Evolutionary conservation across 805 yeast genomes (phyloP).

Genomic region (Cyberlindnera veronae): DNA sequence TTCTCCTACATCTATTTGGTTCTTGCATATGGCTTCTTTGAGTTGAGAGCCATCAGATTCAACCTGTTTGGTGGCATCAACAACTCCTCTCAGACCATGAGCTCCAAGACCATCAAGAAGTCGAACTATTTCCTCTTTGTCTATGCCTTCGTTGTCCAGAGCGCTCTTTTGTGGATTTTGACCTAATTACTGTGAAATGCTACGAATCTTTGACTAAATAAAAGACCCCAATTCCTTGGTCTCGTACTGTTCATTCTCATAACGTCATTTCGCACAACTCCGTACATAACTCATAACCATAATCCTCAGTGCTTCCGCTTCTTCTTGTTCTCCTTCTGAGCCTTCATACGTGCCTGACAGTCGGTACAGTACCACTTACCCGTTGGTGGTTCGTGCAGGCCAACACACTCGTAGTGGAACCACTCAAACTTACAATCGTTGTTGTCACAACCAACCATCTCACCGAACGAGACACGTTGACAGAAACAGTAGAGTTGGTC

Average conservation of each 20-base stretch:
- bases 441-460: conserved; percentile 95
- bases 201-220: background rate
- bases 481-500: conserved; percentile 85
- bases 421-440: conserved; percentile 85
- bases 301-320: conserved; percentile 19
- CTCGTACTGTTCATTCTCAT: background rate
- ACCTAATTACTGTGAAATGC: conserved; percentile 3
- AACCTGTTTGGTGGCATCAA: conserved; percentile 41
- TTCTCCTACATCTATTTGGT: conserved; percentile 47
- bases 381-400: conserved; percentile 80
- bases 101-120: conserved; percentile 66
- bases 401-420: conserved; percentile 97
- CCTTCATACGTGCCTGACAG: conserved; percentile 47
- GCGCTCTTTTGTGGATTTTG: conserved; percentile 71
- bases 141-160: conserved; percentile 80
- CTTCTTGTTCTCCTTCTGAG: conserved; percentile 24
- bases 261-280: background rate
- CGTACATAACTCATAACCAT: background rate
- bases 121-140: conserved; percentile 84
- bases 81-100: conserved; percentile 51
- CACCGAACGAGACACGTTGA: conserved; percentile 90
- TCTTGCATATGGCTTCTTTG: conserved; percentile 58
- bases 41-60: conserved; percentile 52
- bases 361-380: conserved; percentile 95
- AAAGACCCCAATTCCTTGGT: background rate